Evolutionary conservation across 2,329 filamentous ascomycete species (phyloP).

Genomic region (Sporothrix variecibatus): DNA sequence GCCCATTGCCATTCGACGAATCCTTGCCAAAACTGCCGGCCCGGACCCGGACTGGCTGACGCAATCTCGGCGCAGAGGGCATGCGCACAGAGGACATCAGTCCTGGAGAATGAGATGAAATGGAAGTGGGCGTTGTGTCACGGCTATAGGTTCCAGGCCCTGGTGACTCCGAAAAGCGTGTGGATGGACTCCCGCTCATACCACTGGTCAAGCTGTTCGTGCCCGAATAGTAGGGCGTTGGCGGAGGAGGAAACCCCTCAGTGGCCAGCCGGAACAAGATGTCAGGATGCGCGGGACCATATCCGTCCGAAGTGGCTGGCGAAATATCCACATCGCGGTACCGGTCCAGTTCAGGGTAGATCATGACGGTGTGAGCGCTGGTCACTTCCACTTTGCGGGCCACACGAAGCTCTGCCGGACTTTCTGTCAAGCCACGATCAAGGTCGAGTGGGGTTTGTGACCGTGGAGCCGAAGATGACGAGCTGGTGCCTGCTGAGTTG

Average conservation of each 20-base stretch:
- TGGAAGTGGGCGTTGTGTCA: conserved; percentile 76
- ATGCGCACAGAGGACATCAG: conserved; percentile 53
- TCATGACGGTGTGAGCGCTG: conserved; percentile 46
- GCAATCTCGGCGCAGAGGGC: conserved; percentile 47
- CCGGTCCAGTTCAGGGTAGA: conserved; percentile 63
- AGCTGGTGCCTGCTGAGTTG: conserved; percentile 44
- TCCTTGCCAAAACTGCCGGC: conserved; percentile 59
- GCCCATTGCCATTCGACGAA: conserved; percentile 46
- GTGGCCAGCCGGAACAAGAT: conserved; percentile 60
- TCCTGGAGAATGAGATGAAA: conserved; percentile 72
- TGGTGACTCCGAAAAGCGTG: conserved; percentile 72
- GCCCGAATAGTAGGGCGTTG: conserved; percentile 65
- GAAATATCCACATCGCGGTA: conserved; percentile 54
- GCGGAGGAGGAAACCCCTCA: conserved; percentile 63
- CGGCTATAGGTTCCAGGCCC: conserved; percentile 71
- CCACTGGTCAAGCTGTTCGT: conserved; percentile 58
- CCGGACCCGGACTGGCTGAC: conserved; percentile 58
- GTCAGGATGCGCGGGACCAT: conserved; percentile 44
- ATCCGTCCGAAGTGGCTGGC: conserved; percentile 32
- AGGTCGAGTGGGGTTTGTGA: conserved; percentile 44
- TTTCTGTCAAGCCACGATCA: conserved; percentile 47
- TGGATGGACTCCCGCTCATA: conserved; percentile 72
- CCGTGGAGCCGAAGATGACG: conserved; percentile 47
- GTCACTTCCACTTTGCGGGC: conserved; percentile 47
- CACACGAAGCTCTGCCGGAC: conserved; percentile 47